Base-by-base conservation (phyloP, 257 asterid species). In the Solanum dulcamara region DNA sequence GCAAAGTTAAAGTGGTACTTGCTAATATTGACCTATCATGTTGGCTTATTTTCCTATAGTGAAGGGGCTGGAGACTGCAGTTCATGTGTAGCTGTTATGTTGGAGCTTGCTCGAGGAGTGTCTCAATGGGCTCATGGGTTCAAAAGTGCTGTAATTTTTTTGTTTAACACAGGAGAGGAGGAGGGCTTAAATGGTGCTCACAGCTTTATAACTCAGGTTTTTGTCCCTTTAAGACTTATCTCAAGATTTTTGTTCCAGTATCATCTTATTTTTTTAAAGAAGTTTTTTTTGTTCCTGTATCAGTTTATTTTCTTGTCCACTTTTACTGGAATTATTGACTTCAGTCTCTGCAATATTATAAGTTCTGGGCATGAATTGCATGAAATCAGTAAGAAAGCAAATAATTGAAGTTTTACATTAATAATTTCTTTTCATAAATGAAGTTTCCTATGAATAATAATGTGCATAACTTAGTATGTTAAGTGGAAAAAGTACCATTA, bases 11-110 rank as follows among this genome's bases (percentile, higher is more conserved):
- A 44, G 24, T 75, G 81, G 38, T 44, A 15, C 40, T 75, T 75
- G 37, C 60, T 44, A 44, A 75, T 42, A 15, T 75, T 75, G 81
- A 35, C 59, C 81, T 24, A 75, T 44, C 57, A 42, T 75, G 35
- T 75, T 44, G 59, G 60, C 20, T 44, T 14, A 44, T 46, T 83
- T 83, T 86, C 37, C 57, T 88, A 81, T 90, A 96, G 98, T 87
- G 98, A 94, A 92, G 99, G 99, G 81, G 99, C 98, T 84, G 98
- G 99, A 57, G 99, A 97, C 88, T 95, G 98, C 93, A 95, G 98
- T 87, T 97, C 99, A 60, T 95, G 98, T 85, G 96, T 97, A 85
- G 93, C 97, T 68, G 98, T 97, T 83, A 97, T 97, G 99, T 90
- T 95, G 81, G 99, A 97, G 92, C 99, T 97, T 92, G 98, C 99